A percentile compares a stretch with the other conserved stretches of the same genome.
phyloP scores from a whole-genome alignment of 2,329 filamentous ascomycete species.

The Fusarium annulatum region DNA sequence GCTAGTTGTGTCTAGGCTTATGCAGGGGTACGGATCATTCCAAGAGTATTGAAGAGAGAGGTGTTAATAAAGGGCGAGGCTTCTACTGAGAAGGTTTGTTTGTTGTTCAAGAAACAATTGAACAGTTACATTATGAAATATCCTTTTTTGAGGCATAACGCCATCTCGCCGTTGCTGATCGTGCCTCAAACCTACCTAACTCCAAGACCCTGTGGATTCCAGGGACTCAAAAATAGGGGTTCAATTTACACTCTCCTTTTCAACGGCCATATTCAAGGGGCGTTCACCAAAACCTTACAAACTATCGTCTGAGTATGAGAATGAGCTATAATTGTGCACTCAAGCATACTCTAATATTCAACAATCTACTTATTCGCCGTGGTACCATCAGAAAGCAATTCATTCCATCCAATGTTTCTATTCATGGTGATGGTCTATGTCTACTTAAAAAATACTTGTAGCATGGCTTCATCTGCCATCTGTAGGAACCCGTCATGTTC shows the following conservation, averaged over 20 bases:
- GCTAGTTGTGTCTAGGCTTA: conserved; percentile 26
- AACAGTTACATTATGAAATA: neutral
- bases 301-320: neutral
- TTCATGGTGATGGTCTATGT: conserved; percentile 26
- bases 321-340: neutral
- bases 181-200: neutral
- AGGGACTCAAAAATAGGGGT: conserved; percentile 31
- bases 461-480: conserved; percentile 11
- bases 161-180: neutral
- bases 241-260: conserved; percentile 37
- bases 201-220: neutral
- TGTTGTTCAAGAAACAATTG: neutral
- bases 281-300: neutral
- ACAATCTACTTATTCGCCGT: too few relatives aligned
- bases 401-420: conserved; percentile 22
- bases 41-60: conserved; percentile 1
- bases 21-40: conserved; percentile 37
- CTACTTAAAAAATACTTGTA: conserved; percentile 9
- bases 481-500: conserved; percentile 20
- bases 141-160: neutral
- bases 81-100: neutral
- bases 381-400: neutral
- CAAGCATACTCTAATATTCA: neutral
- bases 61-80: conserved; percentile 5
- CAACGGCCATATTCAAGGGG: conserved; percentile 7